Conservation (phyloP, 1,284 basidiomycete genomes). For the Athelia sp. region DNA sequence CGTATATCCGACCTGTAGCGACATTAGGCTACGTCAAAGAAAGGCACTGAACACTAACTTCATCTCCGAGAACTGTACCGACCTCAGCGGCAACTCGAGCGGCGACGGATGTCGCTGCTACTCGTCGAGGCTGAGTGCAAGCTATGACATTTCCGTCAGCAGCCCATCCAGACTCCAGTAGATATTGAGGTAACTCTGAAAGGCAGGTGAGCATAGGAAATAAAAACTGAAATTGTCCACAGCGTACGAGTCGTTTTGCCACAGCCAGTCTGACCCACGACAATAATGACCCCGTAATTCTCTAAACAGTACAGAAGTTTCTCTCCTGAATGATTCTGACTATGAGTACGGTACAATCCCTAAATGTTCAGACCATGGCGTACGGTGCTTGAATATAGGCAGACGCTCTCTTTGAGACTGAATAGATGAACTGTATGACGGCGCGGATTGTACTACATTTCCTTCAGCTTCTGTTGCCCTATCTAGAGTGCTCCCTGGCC, state of each 20-base stretch:
- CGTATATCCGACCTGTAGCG: slow-evolving; percentile 88
- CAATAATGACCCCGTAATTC: slow-evolving; percentile 77
- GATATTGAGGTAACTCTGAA: slow-evolving; percentile 89
- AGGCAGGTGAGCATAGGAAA: slow-evolving; percentile 3
- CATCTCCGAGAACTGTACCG: slow-evolving; percentile 84
- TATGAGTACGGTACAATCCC: background rate
- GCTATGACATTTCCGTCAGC: slow-evolving; percentile 73
- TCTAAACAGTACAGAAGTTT: slow-evolving; percentile 84
- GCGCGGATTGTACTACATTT: slow-evolving; percentile 60
- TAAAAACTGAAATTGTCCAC: background rate
- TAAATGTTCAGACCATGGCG: slow-evolving; percentile 19
- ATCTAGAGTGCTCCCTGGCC: slow-evolving; percentile 86
- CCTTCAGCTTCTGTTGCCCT: slow-evolving; percentile 75
- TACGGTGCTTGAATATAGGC: slow-evolving; percentile 87
- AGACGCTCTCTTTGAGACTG: slow-evolving; percentile 74
- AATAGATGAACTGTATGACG: slow-evolving; percentile 55
- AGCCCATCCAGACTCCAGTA: slow-evolving; percentile 89
- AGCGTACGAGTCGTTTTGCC: slow-evolving; percentile 93
- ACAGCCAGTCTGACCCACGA: slow-evolving; percentile 94
- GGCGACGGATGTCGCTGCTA: slow-evolving; percentile 94
- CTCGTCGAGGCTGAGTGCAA: slow-evolving; percentile 92
- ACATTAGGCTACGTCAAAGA: background rate
- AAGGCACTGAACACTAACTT: slow-evolving; percentile 45
- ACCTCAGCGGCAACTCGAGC: slow-evolving; percentile 87
- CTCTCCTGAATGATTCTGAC: slow-evolving; percentile 41